These are phyloP conservation scores for Phytopythium kandeliae DNA, from an alignment of 352 stramenopile genomes.

Conservation along the genomic window DNA sequence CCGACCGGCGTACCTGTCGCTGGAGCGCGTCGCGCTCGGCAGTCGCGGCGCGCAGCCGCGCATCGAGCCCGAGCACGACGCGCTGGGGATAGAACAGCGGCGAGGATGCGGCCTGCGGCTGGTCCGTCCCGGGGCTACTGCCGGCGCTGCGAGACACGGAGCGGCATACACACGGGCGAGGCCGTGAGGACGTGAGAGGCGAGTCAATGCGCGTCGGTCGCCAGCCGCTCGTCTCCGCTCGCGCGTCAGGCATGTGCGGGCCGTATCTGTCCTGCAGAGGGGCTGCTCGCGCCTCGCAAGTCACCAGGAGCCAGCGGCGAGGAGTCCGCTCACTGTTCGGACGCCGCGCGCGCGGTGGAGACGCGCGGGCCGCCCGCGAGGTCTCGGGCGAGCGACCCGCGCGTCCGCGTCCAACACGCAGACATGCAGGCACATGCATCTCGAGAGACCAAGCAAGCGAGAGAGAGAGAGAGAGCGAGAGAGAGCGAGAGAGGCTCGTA, in stretches of 20 bases:
- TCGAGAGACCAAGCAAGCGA: too few species aligned
- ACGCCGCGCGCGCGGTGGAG: neutral
- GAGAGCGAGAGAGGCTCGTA: slow-evolving; percentile 26
- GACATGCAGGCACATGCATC: slow-evolving; percentile 1
- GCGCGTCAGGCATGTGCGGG: too few species aligned
- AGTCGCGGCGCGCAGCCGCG: slow-evolving; percentile 28
- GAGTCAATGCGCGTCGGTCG: neutral
- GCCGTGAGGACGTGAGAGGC: neutral
- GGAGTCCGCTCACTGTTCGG: slow-evolving; percentile 18
- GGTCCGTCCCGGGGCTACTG: slow-evolving; percentile 12
- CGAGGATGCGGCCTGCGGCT: slow-evolving; percentile 20
- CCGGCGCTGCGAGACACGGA: neutral
- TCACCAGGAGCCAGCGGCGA: slow-evolving; percentile 60
- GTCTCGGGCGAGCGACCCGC: neutral
- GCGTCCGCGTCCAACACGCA: slow-evolving; percentile 5
- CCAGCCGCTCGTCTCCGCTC: too few species aligned
- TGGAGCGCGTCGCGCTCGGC: slow-evolving; percentile 36
- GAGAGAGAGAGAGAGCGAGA: too few species aligned
- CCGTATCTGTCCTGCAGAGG: slow-evolving; percentile 87
- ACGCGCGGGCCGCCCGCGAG: neutral
- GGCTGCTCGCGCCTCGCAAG: slow-evolving; percentile 82
- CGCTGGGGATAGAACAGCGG: slow-evolving; percentile 33
- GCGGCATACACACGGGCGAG: neutral
- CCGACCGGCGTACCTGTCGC: slow-evolving; percentile 18
- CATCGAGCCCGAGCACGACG: slow-evolving; percentile 32